Base-by-base conservation (phyloP, 1,284 basidiomycete genomes). In the Sanguinoderma infundibulare region DNA sequence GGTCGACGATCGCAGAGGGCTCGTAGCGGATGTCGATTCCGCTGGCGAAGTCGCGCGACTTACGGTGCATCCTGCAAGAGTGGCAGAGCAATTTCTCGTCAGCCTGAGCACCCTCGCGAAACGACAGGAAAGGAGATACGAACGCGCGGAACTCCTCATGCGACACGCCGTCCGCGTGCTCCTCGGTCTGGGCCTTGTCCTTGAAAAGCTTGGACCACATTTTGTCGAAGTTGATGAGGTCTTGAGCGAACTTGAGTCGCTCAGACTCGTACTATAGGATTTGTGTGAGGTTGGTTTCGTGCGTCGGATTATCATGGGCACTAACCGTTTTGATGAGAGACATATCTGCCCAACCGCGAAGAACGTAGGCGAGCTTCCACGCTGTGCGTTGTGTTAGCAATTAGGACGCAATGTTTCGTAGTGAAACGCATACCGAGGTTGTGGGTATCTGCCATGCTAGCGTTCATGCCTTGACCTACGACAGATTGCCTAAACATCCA, bases 371-470 rank as follows among this genome's bases (percentile, higher is more conserved):
- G 44, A 95, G 69, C 71, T 95, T 95, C 92, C 92, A 94, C 3
- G 82, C 88, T 87, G 59, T 26, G 30, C 34, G 17, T 28, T 17
- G 17, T 30, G 5, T 26, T 3, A 44, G 42, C 9, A 5, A 5
- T 26, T 44, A 24, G 5, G n/a, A 15, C 4, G 42, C 20, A 20
- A 49, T 15, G 4, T 17, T 5, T 6, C 15, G 5, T 14, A 68
- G 75, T 32, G n/a, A n/a, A n/a, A n/a, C n/a, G n/a, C n/a, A n/a
- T 40, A 86, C 87, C 81, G 15, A 94, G 81, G 69, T 94, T 94
- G 67, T 92, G 91, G 10, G 89, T 85, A 70, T 95, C 93, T 61
- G 89, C 90, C 90, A 94, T 93, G 67, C 90, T 90, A 1, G 85
- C 85, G 67, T 89, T 88, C 85, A 87, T 87, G 1, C 86, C 86